A percentile compares a stretch with the other conserved stretches of the same genome.
These are phyloP conservation scores for Wickerhamomyces silvicola DNA, from an alignment of 805 yeast genomes.

Conservation along the genomic window DNA sequence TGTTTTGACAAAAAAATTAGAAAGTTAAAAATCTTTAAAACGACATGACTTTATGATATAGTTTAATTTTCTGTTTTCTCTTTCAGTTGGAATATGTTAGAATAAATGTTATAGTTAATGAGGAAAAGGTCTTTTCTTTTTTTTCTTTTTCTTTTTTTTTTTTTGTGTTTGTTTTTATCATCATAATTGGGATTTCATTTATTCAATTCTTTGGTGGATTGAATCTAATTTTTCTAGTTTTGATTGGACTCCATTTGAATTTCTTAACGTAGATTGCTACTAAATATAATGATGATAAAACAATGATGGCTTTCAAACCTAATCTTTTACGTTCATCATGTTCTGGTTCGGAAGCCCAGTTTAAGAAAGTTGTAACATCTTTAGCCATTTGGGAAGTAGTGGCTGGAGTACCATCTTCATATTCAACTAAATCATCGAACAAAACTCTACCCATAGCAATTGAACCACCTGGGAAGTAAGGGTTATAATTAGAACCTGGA, in stretches of 20 bases:
- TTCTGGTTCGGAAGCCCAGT: constrained; percentile 99
- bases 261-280: constrained; percentile 88
- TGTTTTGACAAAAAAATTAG: no score
- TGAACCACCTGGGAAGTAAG: constrained; percentile 99
- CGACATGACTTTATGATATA: no score
- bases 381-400: constrained; percentile 99
- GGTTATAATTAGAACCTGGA: constrained; percentile 95
- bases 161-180: neutral
- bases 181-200: neutral
- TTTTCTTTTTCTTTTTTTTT: constrained; percentile 1
- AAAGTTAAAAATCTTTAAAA: no score
- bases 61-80: no score
- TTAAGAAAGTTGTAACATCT: constrained; percentile 91
- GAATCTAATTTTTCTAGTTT: constrained; percentile 89
- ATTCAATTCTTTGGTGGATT: constrained; percentile 77
- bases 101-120: no score
- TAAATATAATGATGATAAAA: constrained; percentile 72
- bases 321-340: constrained; percentile 96
- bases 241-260: constrained; percentile 96
- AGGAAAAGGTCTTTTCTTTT: constrained; percentile 2
- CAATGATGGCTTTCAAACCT: constrained; percentile 88
- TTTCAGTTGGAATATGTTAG: no score
- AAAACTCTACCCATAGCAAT: constrained; percentile 99
- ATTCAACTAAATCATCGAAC: constrained; percentile 95
- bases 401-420: constrained; percentile 98